Conservation (phyloP, 495 filamentous ascomycete genomes). For the Daldinia grandis region DNA sequence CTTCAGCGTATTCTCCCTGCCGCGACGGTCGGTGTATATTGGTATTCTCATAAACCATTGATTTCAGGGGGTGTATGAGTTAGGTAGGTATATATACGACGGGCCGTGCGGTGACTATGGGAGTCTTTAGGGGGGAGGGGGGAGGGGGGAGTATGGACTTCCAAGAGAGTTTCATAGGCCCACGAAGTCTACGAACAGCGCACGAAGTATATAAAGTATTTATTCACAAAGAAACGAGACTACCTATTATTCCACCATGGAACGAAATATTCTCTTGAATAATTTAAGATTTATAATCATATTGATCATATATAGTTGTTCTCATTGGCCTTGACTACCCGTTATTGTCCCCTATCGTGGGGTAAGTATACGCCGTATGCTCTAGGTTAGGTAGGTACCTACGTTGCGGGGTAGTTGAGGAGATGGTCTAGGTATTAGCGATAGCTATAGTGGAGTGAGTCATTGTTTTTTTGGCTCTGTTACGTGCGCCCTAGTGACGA, state of each 20-base stretch:
- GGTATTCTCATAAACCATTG: conserved; percentile 4
- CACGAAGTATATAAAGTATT: conserved; percentile 1
- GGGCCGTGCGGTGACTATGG: conserved; percentile 27
- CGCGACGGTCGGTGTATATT: conserved; percentile 10
- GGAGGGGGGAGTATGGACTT: neutral
- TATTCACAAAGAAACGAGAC: conserved; percentile 30
- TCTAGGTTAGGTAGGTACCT: neutral
- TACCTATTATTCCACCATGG: neutral
- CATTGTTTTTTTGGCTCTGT: neutral
- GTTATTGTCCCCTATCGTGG: neutral
- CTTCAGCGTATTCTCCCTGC: conserved; percentile 9
- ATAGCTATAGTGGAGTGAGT: neutral
- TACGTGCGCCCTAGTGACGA: neutral
- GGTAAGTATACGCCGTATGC: neutral
- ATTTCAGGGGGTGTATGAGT: conserved; percentile 16
- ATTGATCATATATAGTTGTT: neutral
- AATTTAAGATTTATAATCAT: conserved; percentile 4
- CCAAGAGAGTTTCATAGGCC: neutral
- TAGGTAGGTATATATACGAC: conserved; percentile 20
- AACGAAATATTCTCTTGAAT: conserved; percentile 10
- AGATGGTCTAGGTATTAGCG: neutral
- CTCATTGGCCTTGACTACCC: neutral
- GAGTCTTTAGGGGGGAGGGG: conserved; percentile 1
- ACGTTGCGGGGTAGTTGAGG: conserved; percentile 32
- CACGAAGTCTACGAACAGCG: conserved; percentile 12